phyloP scores from a whole-genome alignment of 2,329 filamentous ascomycete genomes.

The Claviceps sp. region DNA sequence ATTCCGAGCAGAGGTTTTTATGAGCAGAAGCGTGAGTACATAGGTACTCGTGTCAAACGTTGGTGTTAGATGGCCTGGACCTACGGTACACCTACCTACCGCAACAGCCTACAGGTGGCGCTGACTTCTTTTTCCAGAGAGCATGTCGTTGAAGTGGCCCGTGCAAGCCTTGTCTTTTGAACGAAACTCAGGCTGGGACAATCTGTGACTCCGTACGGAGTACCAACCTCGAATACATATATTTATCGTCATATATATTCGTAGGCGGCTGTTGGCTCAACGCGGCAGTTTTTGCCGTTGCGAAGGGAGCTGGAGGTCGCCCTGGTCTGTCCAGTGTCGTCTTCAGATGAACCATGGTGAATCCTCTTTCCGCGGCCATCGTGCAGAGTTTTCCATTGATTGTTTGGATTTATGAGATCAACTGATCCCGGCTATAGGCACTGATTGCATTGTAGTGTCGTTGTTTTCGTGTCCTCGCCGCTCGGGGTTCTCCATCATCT shows the following conservation, averaged over 20 bases:
- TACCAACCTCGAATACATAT: neutral
- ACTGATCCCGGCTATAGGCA: neutral
- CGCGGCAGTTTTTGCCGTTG: neutral
- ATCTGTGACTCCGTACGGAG: neutral
- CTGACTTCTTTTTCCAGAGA: neutral
- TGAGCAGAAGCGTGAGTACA: neutral
- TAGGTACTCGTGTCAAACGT: neutral
- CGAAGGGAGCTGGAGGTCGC: neutral
- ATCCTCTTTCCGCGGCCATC: neutral
- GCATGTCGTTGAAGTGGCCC: neutral
- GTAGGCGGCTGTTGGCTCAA: neutral
- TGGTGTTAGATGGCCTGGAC: neutral
- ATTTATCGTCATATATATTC: neutral
- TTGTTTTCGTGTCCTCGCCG: neutral
- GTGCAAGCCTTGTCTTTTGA: neutral
- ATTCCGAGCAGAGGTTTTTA: too few species aligned
- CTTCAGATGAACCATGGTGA: neutral
- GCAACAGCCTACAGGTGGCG: neutral
- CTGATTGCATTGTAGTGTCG: neutral
- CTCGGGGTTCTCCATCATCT: neutral
- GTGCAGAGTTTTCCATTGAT: neutral
- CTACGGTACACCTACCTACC: too few species aligned
- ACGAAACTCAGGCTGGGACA: neutral
- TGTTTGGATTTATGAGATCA: neutral
- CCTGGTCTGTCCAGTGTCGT: neutral